A percentile compares a stretch with the other conserved stretches of the same genome.
Evolutionary conservation across 768 basidiomycete genomes (phyloP).

Genomic region (Cystobasidium tubakii): DNA sequence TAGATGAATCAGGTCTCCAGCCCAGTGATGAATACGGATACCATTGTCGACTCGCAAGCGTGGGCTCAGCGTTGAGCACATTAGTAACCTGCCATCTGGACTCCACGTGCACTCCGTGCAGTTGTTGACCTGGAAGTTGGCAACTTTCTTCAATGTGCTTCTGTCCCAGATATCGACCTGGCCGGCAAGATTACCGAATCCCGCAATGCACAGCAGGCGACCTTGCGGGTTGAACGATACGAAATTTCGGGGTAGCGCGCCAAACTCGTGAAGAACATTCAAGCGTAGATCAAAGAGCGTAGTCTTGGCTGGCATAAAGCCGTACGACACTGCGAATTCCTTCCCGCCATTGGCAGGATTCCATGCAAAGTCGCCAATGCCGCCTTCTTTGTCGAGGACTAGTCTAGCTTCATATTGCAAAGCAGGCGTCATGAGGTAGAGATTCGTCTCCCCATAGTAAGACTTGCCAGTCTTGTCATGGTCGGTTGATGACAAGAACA

Average conservation of each 20-base stretch:
- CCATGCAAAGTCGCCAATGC: slow-evolving; percentile 94
- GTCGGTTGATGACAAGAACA: slow-evolving; percentile 89
- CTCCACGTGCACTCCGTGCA: slow-evolving; percentile 94
- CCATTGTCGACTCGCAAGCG: slow-evolving; percentile 94
- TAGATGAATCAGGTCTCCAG: slow-evolving; percentile 76
- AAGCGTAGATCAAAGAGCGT: slow-evolving; percentile 88
- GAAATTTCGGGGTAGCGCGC: slow-evolving; percentile 80
- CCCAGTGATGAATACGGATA: slow-evolving; percentile 90
- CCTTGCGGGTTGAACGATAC: slow-evolving; percentile 92
- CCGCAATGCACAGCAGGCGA: slow-evolving; percentile 76
- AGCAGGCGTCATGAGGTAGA: slow-evolving; percentile 84
- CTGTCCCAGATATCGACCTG: slow-evolving; percentile 89
- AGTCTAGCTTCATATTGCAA: slow-evolving; percentile 92
- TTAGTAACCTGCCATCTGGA: slow-evolving; percentile 80
- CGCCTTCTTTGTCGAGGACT: slow-evolving; percentile 73
- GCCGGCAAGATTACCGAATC: slow-evolving; percentile 94
- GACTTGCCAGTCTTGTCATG: slow-evolving; percentile 95
- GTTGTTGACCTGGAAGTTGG: slow-evolving; percentile 79
- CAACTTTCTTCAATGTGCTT: slow-evolving; percentile 70
- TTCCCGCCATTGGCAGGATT: slow-evolving; percentile 74
- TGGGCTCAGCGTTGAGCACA: slow-evolving; percentile 93
- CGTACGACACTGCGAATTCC: slow-evolving; percentile 93
- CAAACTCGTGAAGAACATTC: slow-evolving; percentile 81
- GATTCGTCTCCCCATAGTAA: slow-evolving; percentile 94
- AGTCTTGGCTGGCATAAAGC: slow-evolving; percentile 93